Percentiles rank a stretch among this genome's conserved stretches.
phyloP scores from a whole-genome alignment of 1,284 basidiomycete genomes.

The Irpex sp. region DNA sequence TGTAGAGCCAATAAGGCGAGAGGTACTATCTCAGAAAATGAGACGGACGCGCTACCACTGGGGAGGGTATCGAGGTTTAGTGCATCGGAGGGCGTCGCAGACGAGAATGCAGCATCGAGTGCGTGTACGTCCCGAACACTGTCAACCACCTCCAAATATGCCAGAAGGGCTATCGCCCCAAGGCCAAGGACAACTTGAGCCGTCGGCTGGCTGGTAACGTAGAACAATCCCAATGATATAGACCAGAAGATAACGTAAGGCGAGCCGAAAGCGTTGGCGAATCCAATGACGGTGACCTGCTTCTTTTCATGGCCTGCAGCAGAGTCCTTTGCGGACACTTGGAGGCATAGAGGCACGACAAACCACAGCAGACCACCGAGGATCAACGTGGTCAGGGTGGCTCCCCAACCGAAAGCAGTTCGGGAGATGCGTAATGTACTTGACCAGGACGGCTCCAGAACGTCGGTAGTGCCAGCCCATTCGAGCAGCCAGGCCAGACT shows the following conservation, averaged over 20 bases:
- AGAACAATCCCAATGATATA: conserved; percentile 62
- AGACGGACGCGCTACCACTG: conserved; percentile 33
- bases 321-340: conserved; percentile 39
- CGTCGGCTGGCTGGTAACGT: conserved; percentile 71
- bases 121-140: conserved; percentile 69
- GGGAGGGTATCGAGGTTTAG: conserved; percentile 31
- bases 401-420: conserved; percentile 59
- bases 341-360: conserved; percentile 67
- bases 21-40: conserved; percentile 68
- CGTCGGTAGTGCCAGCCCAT: conserved; percentile 60
- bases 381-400: conserved; percentile 48
- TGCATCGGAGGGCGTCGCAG: conserved; percentile 40
- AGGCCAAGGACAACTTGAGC: conserved; percentile 78
- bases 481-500: conserved; percentile 78
- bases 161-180: conserved; percentile 60
- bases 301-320: conserved; percentile 21
- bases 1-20: conserved; percentile 75
- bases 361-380: conserved; percentile 68
- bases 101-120: conserved; percentile 49
- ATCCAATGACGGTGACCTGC: conserved; percentile 77
- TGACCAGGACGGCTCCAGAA: conserved; percentile 39
- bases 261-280: conserved; percentile 88
- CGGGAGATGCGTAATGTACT: conserved; percentile 45
- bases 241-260: conserved; percentile 83
- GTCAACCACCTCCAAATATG: conserved; percentile 78